Percentiles rank a stretch among this genome's conserved stretches.
Conservation (phyloP, 345 rosid species). For the Combretum micranthum region DNA sequence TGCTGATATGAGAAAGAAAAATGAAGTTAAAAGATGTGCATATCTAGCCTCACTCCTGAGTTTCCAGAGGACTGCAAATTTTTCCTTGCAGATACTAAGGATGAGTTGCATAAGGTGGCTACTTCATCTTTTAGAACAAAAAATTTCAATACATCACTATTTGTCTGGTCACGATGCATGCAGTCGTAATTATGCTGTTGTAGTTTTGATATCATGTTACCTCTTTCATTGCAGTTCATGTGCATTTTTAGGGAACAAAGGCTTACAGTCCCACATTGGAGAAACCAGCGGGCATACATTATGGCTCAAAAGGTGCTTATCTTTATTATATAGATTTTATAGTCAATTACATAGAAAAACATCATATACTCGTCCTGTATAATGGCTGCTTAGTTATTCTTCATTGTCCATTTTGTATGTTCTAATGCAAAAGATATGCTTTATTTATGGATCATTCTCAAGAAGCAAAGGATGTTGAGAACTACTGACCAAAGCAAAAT, state of each 20-base stretch:
- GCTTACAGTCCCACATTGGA: slow-evolving; percentile 77
- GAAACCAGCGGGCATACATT: slow-evolving; percentile 74
- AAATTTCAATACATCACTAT: too few species aligned
- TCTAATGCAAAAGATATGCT: too few species aligned
- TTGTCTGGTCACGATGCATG: neutral
- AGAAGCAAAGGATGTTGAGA: too few species aligned
- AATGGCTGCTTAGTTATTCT: too few species aligned
- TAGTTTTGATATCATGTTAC: neutral
- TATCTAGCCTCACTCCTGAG: slow-evolving; percentile 57
- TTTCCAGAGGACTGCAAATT: slow-evolving; percentile 88
- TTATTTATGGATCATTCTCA: too few species aligned
- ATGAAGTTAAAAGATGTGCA: slow-evolving; percentile 62
- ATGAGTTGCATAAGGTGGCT: slow-evolving; percentile 86
- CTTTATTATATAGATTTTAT: too few species aligned
- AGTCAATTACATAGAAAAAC: too few species aligned
- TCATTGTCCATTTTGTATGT: too few species aligned
- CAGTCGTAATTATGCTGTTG: neutral
- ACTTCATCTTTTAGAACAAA: neutral
- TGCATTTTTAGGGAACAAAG: slow-evolving; percentile 85
- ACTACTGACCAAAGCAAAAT: too few species aligned
- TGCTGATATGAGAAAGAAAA: slow-evolving; percentile 49
- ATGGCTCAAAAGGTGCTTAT: slow-evolving; percentile 61
- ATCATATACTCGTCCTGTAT: too few species aligned
- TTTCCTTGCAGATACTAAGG: slow-evolving; percentile 79
- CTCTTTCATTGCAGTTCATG: slow-evolving; percentile 53